Evolutionary conservation across 2,329 filamentous ascomycete genomes (phyloP).

Genomic region (Zalaria sp.): DNA sequence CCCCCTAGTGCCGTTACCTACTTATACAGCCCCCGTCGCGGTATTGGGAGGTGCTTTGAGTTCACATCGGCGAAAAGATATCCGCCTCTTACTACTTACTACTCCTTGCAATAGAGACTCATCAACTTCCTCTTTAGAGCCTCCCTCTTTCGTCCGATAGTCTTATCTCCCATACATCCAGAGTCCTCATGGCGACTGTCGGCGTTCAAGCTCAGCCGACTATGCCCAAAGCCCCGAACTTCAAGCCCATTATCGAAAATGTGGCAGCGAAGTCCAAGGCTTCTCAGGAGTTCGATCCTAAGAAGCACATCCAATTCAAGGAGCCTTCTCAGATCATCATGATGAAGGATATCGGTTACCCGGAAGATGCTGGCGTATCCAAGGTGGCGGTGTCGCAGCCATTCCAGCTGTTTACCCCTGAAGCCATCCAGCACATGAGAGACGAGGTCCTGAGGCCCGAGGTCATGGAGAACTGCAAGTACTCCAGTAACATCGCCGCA

Average conservation of each 20-base stretch:
- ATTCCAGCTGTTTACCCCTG: constrained; percentile 47
- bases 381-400: constrained; percentile 50
- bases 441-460: constrained; percentile 45
- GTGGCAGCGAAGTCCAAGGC: constrained; percentile 8
- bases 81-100: no score
- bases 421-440: constrained; percentile 48
- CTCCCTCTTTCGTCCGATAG: neutral
- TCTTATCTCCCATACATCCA: neutral
- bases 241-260: constrained; percentile 20
- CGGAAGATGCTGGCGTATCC: constrained; percentile 43
- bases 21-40: no score
- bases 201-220: constrained; percentile 16
- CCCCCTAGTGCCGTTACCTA: no score
- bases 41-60: no score
- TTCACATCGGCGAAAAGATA: no score
- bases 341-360: constrained; percentile 48
- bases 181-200: constrained; percentile 12
- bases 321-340: constrained; percentile 37
- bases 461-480: constrained; percentile 43
- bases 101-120: no score
- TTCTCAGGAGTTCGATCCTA: constrained; percentile 33
- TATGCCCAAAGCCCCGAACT: constrained; percentile 15
- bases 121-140: neutral
- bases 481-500: constrained; percentile 44
- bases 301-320: constrained; percentile 41